A percentile compares a stretch with the other conserved stretches of the same genome.
Evolutionary conservation across 345 rosid genomes (phyloP).

Genomic region (Nasturtium officinale): DNA sequence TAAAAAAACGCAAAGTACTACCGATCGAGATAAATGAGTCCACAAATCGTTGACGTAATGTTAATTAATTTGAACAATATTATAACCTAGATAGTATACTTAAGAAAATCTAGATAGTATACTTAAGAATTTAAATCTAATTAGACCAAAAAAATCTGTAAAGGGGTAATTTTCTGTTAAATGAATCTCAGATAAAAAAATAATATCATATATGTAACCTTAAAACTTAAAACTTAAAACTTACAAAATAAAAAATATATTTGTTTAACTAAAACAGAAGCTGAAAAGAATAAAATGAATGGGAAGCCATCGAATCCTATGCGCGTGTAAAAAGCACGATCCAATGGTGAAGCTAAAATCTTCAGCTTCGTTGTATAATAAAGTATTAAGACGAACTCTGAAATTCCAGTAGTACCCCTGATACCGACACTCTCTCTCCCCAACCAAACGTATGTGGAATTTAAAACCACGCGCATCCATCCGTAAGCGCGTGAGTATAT

Average conservation of each 20-base stretch:
- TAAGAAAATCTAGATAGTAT: too few species aligned
- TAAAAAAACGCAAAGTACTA: too few species aligned
- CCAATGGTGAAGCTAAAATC: slow-evolving; percentile 30
- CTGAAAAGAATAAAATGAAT: background rate
- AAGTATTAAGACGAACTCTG: background rate
- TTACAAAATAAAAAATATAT: too few species aligned
- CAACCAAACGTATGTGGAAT: slow-evolving; percentile 32
- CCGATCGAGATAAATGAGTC: background rate
- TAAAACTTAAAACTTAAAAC: too few species aligned
- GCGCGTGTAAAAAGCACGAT: slow-evolving; percentile 33
- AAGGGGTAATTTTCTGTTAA: background rate
- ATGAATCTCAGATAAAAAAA: background rate
- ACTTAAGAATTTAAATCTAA: too few species aligned
- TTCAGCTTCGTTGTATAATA: slow-evolving; percentile 33
- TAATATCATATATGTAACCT: too few species aligned
- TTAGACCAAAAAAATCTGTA: too few species aligned
- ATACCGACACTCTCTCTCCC: slow-evolving; percentile 21
- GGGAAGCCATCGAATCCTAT: slow-evolving; percentile 36
- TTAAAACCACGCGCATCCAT: slow-evolving; percentile 1
- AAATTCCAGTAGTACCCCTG: slow-evolving; percentile 29
- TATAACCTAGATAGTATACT: too few species aligned
- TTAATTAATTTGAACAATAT: too few species aligned
- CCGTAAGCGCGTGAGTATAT: slow-evolving; percentile 4
- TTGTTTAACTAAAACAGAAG: background rate
- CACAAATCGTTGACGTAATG: too few species aligned